These are phyloP conservation scores for Carallia pectinifolia DNA, from an alignment of 345 rosid species.

Conservation along the genomic window DNA sequence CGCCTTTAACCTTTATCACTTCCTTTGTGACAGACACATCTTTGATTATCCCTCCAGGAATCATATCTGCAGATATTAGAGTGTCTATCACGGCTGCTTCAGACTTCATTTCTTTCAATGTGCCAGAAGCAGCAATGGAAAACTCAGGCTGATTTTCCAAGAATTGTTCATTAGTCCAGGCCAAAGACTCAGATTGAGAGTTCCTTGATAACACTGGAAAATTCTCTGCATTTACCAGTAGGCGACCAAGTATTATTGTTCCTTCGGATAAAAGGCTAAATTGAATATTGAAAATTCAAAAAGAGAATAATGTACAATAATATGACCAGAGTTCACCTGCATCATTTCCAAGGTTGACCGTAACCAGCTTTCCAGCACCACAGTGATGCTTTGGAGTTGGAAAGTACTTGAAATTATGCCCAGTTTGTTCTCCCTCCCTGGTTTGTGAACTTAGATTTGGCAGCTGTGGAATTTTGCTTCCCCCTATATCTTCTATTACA, in stretches of 20 bases:
- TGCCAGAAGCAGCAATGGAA: slow-evolving; percentile 19
- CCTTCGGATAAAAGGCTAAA: slow-evolving; percentile 32
- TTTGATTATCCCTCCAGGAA: slow-evolving; percentile 25
- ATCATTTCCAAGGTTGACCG: slow-evolving; percentile 27
- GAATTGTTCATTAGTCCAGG: slow-evolving; percentile 10
- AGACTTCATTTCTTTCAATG: slow-evolving; percentile 8
- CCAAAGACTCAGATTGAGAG: slow-evolving; percentile 13
- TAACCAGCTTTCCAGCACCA: slow-evolving; percentile 19
- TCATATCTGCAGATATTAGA: slow-evolving; percentile 22
- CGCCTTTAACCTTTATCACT: slow-evolving; percentile 9
- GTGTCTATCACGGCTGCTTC: slow-evolving; percentile 13
- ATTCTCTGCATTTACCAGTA: slow-evolving; percentile 61
- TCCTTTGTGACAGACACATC: background rate
- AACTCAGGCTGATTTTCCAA: slow-evolving; percentile 18
- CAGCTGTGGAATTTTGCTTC: slow-evolving; percentile 28
- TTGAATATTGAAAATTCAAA: slow-evolving; percentile 12
- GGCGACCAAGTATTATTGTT: slow-evolving; percentile 63
- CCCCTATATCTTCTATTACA: slow-evolving; percentile 26
- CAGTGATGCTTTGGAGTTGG: slow-evolving; percentile 12
- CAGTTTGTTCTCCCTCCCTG: slow-evolving; percentile 19
- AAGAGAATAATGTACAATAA: background rate
- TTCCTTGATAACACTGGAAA: slow-evolving; percentile 43
- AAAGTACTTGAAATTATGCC: slow-evolving; percentile 16
- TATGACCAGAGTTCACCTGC: slow-evolving; percentile 32
- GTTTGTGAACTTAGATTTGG: slow-evolving; percentile 23